Evolutionary conservation across 345 rosid species (phyloP).

Genomic region (Citrus sp.): DNA sequence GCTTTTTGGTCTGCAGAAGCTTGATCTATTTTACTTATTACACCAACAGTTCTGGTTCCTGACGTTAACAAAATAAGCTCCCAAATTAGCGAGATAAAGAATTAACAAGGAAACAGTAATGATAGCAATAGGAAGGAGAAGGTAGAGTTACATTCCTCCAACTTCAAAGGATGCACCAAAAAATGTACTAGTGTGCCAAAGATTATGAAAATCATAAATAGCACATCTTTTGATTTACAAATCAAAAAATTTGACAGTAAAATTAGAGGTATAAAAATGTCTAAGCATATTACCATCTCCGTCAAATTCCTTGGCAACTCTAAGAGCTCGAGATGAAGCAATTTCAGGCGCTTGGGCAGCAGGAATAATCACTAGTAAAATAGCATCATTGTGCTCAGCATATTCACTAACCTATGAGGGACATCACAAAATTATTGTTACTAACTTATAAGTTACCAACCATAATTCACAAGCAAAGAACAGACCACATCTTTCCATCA

Average conservation of each 20-base stretch:
- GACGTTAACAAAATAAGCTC: not conserved
- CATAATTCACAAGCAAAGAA: slow-evolving; percentile 1
- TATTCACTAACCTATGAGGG: slow-evolving; percentile 62
- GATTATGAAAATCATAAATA: not conserved
- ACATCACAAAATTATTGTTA: slow-evolving; percentile 5
- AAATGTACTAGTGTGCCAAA: not conserved
- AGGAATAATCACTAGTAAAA: slow-evolving; percentile 81
- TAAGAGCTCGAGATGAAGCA: slow-evolving; percentile 83
- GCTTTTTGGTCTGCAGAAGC: slow-evolving; percentile 67
- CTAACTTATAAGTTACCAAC: not conserved
- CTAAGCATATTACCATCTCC: slow-evolving; percentile 60
- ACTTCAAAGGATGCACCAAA: not conserved
- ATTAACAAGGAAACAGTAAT: not conserved
- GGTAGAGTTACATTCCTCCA: not conserved
- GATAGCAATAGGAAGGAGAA: not conserved
- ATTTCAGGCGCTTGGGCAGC: slow-evolving; percentile 91
- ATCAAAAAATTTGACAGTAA: not conserved
- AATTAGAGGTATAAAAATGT: not conserved
- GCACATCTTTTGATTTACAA: not conserved
- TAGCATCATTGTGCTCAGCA: slow-evolving; percentile 86
- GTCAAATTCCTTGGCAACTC: slow-evolving; percentile 85
- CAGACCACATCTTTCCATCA: not conserved
- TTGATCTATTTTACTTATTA: slow-evolving; percentile 95
- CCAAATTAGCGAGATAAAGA: not conserved
- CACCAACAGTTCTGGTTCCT: slow-evolving; percentile 96